These are phyloP conservation scores for Cylindrotheca closterium DNA, from an alignment of 108 stramenopile genomes.

Conservation along the genomic window DNA sequence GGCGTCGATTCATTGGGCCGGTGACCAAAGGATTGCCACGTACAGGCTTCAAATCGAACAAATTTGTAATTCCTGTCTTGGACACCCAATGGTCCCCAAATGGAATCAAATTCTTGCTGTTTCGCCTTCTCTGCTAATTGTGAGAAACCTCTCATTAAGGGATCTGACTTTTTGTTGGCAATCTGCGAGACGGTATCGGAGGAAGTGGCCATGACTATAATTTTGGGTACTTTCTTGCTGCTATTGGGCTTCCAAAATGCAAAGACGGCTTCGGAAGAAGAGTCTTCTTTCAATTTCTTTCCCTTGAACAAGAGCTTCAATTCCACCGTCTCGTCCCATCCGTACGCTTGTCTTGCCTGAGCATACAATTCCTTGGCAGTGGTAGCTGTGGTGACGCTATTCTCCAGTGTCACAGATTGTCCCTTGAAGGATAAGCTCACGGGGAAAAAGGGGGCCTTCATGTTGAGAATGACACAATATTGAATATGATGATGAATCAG, in stretches of 20 bases:
- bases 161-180: conserved; percentile 61
- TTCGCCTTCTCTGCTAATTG: background rate
- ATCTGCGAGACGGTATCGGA: conserved; percentile 23
- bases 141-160: conserved; percentile 75
- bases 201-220: conserved; percentile 63
- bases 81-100: conserved; percentile 16
- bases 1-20: conserved; percentile 44
- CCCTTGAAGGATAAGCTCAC: conserved; percentile 22
- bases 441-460: background rate
- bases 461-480: too few relatives aligned
- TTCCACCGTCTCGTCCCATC: conserved; percentile 5
- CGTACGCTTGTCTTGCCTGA: background rate
- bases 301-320: conserved; percentile 22
- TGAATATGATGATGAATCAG: too few relatives aligned
- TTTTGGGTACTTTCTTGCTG: conserved; percentile 40
- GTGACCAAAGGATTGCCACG: conserved; percentile 48
- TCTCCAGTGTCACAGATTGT: conserved; percentile 5
- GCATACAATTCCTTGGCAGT: conserved; percentile 9
- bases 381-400: conserved; percentile 10
- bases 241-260: background rate
- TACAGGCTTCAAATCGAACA: conserved; percentile 55
- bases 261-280: background rate
- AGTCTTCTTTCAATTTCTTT: conserved; percentile 8
- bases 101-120: background rate
- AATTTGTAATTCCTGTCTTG: conserved; percentile 62